A percentile compares a stretch with the other conserved stretches of the same genome.
Evolutionary conservation across 495 filamentous ascomycete species (phyloP).

Genomic region (Acidiella bohemica): DNA sequence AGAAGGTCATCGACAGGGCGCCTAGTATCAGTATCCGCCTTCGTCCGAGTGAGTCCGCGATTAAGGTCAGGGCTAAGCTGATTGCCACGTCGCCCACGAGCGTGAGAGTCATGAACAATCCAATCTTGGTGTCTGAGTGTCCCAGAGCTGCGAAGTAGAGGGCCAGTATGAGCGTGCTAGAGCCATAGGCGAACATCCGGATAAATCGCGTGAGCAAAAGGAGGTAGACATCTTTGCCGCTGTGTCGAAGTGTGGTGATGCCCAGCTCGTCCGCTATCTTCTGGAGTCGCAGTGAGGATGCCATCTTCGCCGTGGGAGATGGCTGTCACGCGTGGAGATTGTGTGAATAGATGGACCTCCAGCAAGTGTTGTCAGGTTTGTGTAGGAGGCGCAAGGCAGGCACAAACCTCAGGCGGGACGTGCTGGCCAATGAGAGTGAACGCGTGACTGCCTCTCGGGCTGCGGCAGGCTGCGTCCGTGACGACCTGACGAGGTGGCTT

Average conservation of each 20-base stretch:
- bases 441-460: too few species aligned
- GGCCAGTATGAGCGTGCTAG: conserved; percentile 59
- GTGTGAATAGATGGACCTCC: too few species aligned
- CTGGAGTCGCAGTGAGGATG: background rate
- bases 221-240: conserved; percentile 51
- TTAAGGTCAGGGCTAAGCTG: conserved; percentile 58
- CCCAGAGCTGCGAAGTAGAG: conserved; percentile 50
- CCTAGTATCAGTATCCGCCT: conserved; percentile 51
- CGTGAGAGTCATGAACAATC: conserved; percentile 79
- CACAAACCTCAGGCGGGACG: too few species aligned
- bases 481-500: too few species aligned
- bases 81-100: conserved; percentile 68
- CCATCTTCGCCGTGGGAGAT: background rate
- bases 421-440: too few species aligned
- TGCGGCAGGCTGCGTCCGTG: too few species aligned
- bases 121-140: conserved; percentile 52
- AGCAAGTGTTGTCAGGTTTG: too few species aligned
- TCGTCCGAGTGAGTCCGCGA: conserved; percentile 61
- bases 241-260: conserved; percentile 37
- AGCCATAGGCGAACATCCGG: conserved; percentile 68
- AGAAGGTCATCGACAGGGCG: conserved; percentile 50
- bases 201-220: conserved; percentile 63
- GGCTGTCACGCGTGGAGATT: too few species aligned
- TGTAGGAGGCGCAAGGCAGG: too few species aligned
- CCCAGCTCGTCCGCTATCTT: conserved; percentile 24